Conservation (phyloP, 306 rosid genomes). For the Malus sylvestris region DNA sequence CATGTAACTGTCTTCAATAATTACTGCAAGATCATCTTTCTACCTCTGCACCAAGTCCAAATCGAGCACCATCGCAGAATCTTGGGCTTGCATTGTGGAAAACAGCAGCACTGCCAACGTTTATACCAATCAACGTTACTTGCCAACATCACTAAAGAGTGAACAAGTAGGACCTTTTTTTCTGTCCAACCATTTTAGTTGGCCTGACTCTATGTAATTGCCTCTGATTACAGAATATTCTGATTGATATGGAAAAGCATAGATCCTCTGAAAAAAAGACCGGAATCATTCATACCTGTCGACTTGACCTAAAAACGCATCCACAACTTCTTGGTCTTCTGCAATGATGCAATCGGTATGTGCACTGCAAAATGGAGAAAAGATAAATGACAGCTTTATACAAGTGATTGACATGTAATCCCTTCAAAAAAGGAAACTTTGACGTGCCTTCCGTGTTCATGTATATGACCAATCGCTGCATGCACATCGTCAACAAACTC, state of each 20-base stretch:
- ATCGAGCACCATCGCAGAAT: constrained; percentile 93
- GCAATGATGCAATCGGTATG: constrained; percentile 87
- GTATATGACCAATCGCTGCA: constrained; percentile 79
- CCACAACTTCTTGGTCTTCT: constrained; percentile 68
- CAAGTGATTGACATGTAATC: constrained; percentile 10
- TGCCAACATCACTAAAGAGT: not conserved
- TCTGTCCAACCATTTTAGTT: not conserved
- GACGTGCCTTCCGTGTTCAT: constrained; percentile 82
- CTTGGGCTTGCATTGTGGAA: constrained; percentile 96
- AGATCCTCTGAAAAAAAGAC: not conserved
- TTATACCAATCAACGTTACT: constrained; percentile 4
- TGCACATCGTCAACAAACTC: constrained; percentile 79
- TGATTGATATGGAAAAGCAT: not conserved
- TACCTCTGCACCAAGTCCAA: constrained; percentile 99
- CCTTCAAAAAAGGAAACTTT: constrained; percentile 6
- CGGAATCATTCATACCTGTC: constrained; percentile 57
- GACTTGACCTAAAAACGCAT: constrained; percentile 64
- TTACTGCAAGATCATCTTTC: not conserved
- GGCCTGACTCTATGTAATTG: not conserved
- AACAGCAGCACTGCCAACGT: constrained; percentile 83
- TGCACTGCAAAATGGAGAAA: constrained; percentile 51
- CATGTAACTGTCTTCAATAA: not conserved
- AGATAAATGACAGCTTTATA: not conserved
- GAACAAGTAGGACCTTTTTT: not conserved
- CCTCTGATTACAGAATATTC: not conserved